phyloP scores from a whole-genome alignment of 805 yeast species.

The Kluyveromyces wickerhamii region DNA sequence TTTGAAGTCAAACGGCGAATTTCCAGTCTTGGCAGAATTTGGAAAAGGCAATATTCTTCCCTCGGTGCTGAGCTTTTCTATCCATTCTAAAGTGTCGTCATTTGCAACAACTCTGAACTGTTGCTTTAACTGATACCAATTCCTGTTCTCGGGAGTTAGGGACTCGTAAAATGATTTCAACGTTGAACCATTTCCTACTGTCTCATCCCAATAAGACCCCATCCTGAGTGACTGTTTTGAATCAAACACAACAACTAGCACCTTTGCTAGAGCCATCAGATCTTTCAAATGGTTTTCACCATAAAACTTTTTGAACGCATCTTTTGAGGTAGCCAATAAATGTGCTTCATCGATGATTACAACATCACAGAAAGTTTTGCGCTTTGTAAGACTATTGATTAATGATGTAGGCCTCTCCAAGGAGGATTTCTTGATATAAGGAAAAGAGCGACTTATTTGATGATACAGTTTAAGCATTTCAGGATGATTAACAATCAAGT shows the following conservation, averaged over 20 bases:
- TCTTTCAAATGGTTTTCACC: constrained; percentile 39
- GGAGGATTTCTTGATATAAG: constrained; percentile 32
- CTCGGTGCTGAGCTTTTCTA: constrained; percentile 28
- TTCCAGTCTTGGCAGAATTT: constrained; percentile 9
- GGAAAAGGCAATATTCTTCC: constrained; percentile 34
- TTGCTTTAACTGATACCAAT: constrained; percentile 30
- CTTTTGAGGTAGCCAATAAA: constrained; percentile 35
- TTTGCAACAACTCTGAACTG: constrained; percentile 39
- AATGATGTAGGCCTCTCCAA: constrained; percentile 41
- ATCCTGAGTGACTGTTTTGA: constrained; percentile 39
- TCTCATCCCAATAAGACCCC: constrained; percentile 38
- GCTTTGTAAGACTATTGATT: constrained; percentile 30
- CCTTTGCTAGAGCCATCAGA: constrained; percentile 32
- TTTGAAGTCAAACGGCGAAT: constrained; percentile 26
- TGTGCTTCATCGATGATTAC: constrained; percentile 42
- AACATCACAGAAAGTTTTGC: constrained; percentile 29
- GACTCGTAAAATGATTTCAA: constrained; percentile 18
- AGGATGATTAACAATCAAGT: constrained; percentile 39
- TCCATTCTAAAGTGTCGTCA: constrained; percentile 35
- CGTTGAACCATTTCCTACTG: constrained; percentile 32
- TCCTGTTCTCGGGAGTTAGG: constrained; percentile 13
- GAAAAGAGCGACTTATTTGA: constrained; percentile 32
- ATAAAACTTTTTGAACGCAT: constrained; percentile 37
- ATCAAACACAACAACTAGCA: constrained; percentile 37
- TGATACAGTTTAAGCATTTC: constrained; percentile 40